Percentiles rank a stretch among this genome's conserved stretches.
phyloP scores from a whole-genome alignment of 768 basidiomycete genomes.

The Artomyces pyxidatus region DNA sequence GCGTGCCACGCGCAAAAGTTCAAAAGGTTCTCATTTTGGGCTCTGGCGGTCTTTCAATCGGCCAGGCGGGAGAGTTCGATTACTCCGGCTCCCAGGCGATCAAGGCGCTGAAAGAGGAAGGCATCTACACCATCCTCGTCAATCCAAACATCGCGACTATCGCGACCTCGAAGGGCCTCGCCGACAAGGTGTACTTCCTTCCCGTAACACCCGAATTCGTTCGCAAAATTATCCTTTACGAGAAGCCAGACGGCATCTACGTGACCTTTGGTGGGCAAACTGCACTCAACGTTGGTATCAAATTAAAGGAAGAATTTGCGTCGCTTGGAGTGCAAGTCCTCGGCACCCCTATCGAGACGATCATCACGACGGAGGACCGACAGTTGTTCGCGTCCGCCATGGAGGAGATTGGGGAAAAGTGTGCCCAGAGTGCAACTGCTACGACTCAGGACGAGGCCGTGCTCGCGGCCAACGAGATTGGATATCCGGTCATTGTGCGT shows the following conservation, averaged over 20 bases:
- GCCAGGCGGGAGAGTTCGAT: slow-evolving; percentile 99
- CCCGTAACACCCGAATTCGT: slow-evolving; percentile 98
- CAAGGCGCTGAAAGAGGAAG: slow-evolving; percentile 98
- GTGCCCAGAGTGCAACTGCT: slow-evolving; percentile 80
- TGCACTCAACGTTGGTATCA: slow-evolving; percentile 95
- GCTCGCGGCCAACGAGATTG: slow-evolving; percentile 82
- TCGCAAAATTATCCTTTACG: slow-evolving; percentile 95
- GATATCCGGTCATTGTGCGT: slow-evolving; percentile 96
- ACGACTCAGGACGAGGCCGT: slow-evolving; percentile 93
- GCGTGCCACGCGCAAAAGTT: slow-evolving; percentile 65
- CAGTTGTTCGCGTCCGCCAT: slow-evolving; percentile 79
- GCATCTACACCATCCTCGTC: slow-evolving; percentile 97
- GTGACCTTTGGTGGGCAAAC: slow-evolving; percentile 98
- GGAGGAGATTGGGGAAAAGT: slow-evolving; percentile 52
- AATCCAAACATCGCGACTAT: slow-evolving; percentile 99
- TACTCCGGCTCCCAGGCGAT: slow-evolving; percentile 99
- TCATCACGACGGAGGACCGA: slow-evolving; percentile 69
- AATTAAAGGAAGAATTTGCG: slow-evolving; percentile 62
- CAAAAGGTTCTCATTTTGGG: slow-evolving; percentile 95
- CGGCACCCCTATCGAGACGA: slow-evolving; percentile 85
- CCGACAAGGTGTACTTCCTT: slow-evolving; percentile 99
- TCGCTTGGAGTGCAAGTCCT: slow-evolving; percentile 84
- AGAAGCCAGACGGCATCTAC: slow-evolving; percentile 98
- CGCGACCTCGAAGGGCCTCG: slow-evolving; percentile 92
- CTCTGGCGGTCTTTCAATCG: slow-evolving; percentile 95